Percentiles rank a stretch among this genome's conserved stretches.
phyloP scores from a whole-genome alignment of 2,329 filamentous ascomycete genomes.

The Pseudocercospora fuligena region DNA sequence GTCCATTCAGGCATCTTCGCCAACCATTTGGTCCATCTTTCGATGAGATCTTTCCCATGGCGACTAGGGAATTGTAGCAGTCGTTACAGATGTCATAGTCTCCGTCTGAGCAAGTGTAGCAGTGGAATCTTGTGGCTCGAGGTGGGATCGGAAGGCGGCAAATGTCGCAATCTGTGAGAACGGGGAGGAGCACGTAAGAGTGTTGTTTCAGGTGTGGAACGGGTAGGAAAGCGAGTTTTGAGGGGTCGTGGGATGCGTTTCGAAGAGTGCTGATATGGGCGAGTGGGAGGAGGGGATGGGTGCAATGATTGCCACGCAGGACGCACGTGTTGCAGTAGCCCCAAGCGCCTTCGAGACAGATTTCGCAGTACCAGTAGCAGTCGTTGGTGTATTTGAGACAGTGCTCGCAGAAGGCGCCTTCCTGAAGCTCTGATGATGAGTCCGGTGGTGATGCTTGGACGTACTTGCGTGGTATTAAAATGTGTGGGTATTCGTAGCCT shows the following conservation, averaged over 20 bases:
- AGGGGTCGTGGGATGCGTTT: constrained; percentile 29
- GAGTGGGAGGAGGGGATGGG: constrained; percentile 78
- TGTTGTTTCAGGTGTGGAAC: constrained; percentile 47
- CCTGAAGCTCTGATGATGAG: constrained; percentile 58
- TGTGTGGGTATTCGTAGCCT: constrained; percentile 56
- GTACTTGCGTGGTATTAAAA: constrained; percentile 56
- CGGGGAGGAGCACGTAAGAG: constrained; percentile 47
- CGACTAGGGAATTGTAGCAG: constrained; percentile 74
- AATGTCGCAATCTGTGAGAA: constrained; percentile 78
- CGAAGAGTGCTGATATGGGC: constrained; percentile 56
- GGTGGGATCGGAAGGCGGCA: constrained; percentile 76
- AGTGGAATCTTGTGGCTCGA: constrained; percentile 75
- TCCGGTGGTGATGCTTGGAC: constrained; percentile 26
- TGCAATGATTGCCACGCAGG: constrained; percentile 79
- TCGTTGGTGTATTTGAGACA: constrained; percentile 76
- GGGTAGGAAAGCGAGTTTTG: constrained; percentile 28
- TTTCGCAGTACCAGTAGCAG: constrained; percentile 87
- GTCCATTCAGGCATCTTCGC: constrained; percentile 78
- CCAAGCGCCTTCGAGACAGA: constrained; percentile 92
- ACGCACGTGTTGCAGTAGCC: constrained; percentile 90
- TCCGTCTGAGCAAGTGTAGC: constrained; percentile 74
- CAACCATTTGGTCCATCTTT: constrained; percentile 82
- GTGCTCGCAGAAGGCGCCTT: constrained; percentile 81
- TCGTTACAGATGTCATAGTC: constrained; percentile 83
- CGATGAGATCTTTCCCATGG: constrained; percentile 66